Evolutionary conservation across 352 stramenopile genomes (phyloP), one percentile per base, ranked within the genome.

Genomic region (Phytopythium boreale): DNA sequence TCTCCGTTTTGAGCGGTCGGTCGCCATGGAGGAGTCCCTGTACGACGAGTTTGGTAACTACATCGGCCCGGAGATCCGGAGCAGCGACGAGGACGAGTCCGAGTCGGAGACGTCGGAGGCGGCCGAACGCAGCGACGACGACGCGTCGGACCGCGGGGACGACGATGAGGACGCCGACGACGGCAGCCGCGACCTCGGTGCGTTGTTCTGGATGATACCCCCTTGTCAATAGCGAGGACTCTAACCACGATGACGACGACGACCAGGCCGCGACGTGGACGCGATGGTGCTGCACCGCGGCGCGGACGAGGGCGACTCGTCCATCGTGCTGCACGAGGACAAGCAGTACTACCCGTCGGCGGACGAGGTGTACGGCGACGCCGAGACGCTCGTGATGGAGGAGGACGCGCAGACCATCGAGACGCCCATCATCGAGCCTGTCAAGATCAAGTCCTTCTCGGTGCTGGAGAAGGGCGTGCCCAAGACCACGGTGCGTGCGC

Each of bases 1-100:
- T 43, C 37, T 14, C 15, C 37, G 37, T 43, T 43, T 43, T 17
- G 46, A 52, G 46, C 46, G 12, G 20, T 24, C 19, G 19, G 49
- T n/a, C 59, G 34, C 31, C 24, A 98, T 98, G 92, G 91, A 98
- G 71, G 96, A 99, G 59, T 92, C 91, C 56, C 83, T 99, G 22
- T 99, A 99, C 81, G 98, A 99, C 83, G 98, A 99, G 83, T 99
- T 99, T 71, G 98, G 98, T 63, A 99, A 99, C 80, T 99, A 99
- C 80, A 99, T 99, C 67, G 98, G 98, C 22, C 96, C 97, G 26
- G 97, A 99, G 65, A 80, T 99, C 51, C 89, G 92, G 19, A 90
- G 79, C 71, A 90, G 82, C 53, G 87, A 89, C 56, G 76, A 86
- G 9, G 82, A 92, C 51, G 77, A 85, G 7, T 90, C 76, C 34